Evolutionary conservation across 1,284 basidiomycete genomes (phyloP), one percentile per base, ranked within the genome.

Genomic region (Ganoderma boninense): DNA sequence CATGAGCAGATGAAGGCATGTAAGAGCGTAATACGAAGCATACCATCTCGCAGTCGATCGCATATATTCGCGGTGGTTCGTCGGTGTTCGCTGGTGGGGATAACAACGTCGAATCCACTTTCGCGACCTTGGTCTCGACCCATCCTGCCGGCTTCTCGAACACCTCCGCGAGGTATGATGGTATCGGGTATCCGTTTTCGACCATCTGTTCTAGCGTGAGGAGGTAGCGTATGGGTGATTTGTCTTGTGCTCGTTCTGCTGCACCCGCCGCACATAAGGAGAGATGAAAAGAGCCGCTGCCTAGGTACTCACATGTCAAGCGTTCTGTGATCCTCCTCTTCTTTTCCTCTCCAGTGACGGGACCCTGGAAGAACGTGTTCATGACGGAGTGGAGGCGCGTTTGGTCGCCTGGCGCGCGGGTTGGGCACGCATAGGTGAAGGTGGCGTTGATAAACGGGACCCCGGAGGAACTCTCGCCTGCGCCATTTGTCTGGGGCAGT

Each of bases 41-140:
- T 73, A 95, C 96, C 96, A 98, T 98, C 81, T 98, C 96, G 80
- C 97, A 98, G 84, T 98, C 97, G 54, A 98, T 86, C 4, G 91
- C 89, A 69, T 89, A 91, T 46, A 93, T 84, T 69, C 83, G 85
- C 8, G 85, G 78, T 49, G 59, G 81, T 68, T 42, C 84, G 77
- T 44, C 77, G 70, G 69, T 79, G 77, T 43, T 77, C 69, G 69
- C 79, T 77, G 69, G 75, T 64, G 67, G 79, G 72, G 78, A 38
- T 49, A 69, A 46, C 60, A 72, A 38, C 1, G 74, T 46, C 72
- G 77, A 65, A 68, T 76, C 66, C 69, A 72, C 78, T 23, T 71
- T 68, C 0, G 80, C 78, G 68, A 90, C 77, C 1, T 95, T 92
- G 0, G 92, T 95, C 82, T 98, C 95, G 11, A 94, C 83, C 90